Evolutionary conservation across 441 rosid species (phyloP).

Genomic region (Eutrema salsugineum): DNA sequence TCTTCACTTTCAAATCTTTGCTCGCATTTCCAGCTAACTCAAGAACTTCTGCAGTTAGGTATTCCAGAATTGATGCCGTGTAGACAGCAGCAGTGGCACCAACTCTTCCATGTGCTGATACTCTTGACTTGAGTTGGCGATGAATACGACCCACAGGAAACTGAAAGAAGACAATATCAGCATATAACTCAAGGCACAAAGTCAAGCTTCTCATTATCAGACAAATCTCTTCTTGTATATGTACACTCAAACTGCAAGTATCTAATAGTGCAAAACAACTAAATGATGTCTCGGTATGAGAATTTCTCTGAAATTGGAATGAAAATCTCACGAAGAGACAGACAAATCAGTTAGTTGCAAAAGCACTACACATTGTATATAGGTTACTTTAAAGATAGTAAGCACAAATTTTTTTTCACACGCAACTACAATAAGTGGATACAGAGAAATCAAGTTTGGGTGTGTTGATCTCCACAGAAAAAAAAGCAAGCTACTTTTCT

Average conservation of each 20-base stretch:
- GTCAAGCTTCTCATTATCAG: background rate
- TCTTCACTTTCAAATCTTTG: constrained; percentile 47
- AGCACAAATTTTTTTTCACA: too few species aligned
- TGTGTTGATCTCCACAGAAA: too few species aligned
- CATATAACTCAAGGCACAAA: background rate
- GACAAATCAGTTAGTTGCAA: background rate
- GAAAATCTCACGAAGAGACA: background rate
- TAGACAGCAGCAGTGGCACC: constrained; percentile 97
- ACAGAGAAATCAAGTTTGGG: too few species aligned
- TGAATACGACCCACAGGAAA: constrained; percentile 94
- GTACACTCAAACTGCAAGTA: background rate
- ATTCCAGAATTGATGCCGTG: constrained; percentile 80
- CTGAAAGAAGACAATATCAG: constrained; percentile 27
- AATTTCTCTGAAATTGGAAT: background rate
- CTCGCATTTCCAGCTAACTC: constrained; percentile 85
- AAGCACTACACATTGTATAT: background rate
- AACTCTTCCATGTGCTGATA: constrained; percentile 69
- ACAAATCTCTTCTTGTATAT: background rate
- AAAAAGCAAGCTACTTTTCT: too few species aligned
- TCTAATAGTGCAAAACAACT: background rate
- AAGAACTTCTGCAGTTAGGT: constrained; percentile 87
- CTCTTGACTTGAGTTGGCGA: constrained; percentile 73
- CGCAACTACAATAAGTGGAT: too few species aligned
- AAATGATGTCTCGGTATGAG: background rate
- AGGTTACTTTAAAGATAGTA: too few species aligned